These are phyloP conservation scores for Auricularia heimuer DNA, from an alignment of 768 basidiomycete genomes.

Conservation along the genomic window DNA sequence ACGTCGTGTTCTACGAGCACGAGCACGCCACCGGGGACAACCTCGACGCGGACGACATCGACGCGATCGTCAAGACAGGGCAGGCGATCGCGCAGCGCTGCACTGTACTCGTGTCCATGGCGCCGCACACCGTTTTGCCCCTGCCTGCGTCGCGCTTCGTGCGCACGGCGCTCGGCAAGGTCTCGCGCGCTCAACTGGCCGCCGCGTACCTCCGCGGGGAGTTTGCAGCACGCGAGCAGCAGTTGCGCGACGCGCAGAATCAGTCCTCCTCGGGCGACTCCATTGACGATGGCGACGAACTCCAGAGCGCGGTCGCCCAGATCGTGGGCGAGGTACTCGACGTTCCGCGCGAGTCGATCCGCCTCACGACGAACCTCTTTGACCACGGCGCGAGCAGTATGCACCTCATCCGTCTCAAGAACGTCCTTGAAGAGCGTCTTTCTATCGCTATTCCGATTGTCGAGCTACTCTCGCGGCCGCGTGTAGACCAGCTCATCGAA, in stretches of 20 bases:
- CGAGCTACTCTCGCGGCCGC: slow-evolving; percentile 28
- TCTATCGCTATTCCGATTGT: slow-evolving; percentile 26
- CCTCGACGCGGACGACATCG: slow-evolving; percentile 11
- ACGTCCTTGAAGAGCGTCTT: slow-evolving; percentile 21
- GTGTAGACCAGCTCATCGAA: slow-evolving; percentile 22
- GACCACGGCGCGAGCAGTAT: slow-evolving; percentile 4
- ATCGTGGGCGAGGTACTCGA: neutral
- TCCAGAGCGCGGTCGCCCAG: neutral
- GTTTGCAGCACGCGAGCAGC: slow-evolving; percentile 21
- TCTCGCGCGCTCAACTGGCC: slow-evolving; percentile 30
- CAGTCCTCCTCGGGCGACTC: slow-evolving; percentile 8
- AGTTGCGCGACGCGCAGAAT: slow-evolving; percentile 14
- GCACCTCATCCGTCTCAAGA: slow-evolving; percentile 17
- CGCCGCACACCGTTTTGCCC: slow-evolving; percentile 30
- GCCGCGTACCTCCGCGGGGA: slow-evolving; percentile 28
- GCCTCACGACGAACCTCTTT: neutral
- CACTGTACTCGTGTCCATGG: slow-evolving; percentile 24
- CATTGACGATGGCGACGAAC: neutral
- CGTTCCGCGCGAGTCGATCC: neutral
- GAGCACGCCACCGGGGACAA: slow-evolving; percentile 14
- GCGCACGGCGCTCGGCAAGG: slow-evolving; percentile 36
- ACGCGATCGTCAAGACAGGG: slow-evolving; percentile 15
- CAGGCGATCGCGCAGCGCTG: slow-evolving; percentile 17
- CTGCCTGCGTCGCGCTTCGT: slow-evolving; percentile 28
- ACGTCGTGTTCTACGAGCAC: slow-evolving; percentile 31